Evolutionary conservation across 2,329 filamentous ascomycete genomes (phyloP).

Genomic region (Colletotrichum phormii): DNA sequence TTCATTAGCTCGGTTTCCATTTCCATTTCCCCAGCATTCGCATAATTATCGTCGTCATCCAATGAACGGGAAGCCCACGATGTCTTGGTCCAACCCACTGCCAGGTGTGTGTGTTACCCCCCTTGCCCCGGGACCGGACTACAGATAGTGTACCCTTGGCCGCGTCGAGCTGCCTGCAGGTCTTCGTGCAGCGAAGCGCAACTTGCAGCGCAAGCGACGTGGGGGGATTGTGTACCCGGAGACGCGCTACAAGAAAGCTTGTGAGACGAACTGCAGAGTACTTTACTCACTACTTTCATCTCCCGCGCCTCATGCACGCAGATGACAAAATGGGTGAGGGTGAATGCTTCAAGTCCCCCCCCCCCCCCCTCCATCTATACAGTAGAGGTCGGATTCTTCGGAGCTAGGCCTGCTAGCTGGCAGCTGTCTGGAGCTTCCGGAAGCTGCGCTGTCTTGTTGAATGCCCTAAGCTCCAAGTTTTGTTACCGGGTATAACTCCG

Average conservation of each 20-base stretch:
- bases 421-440: constrained; percentile 4
- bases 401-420: constrained; percentile 4
- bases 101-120: neutral
- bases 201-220: constrained; percentile 22
- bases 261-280: constrained; percentile 25
- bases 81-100: neutral
- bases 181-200: constrained; percentile 17
- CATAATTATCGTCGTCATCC: constrained; percentile 27
- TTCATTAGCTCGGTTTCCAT: constrained; percentile 36
- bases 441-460: neutral
- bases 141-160: neutral
- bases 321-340: neutral
- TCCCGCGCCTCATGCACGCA: constrained; percentile 1
- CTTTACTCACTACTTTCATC: neutral
- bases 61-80: constrained; percentile 12
- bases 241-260: constrained; percentile 29
- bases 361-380: neutral
- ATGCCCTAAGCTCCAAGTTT: neutral
- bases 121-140: neutral
- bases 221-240: constrained; percentile 13
- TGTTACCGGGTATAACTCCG: neutral
- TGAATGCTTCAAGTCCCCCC: constrained; percentile 6
- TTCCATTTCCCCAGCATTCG: constrained; percentile 37
- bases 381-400: neutral
- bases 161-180: constrained; percentile 23